phyloP scores from a whole-genome alignment of 148 eudicot species.

The Chenopodium formosanum region DNA sequence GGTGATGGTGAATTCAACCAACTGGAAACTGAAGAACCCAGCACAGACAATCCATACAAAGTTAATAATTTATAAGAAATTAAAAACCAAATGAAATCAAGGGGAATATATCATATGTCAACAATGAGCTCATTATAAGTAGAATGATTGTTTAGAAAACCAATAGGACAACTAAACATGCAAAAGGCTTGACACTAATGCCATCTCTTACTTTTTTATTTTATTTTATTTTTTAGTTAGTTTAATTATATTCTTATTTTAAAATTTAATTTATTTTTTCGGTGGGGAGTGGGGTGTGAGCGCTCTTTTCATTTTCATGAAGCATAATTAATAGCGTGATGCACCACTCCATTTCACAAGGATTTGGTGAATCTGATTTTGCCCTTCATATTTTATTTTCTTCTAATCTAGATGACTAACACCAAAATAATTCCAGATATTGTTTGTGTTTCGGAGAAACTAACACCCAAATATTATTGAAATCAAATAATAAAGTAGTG shows the following conservation, averaged over 20 bases:
- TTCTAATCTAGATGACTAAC: not conserved
- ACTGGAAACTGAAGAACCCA: conserved; percentile 56
- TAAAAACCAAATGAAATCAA: not conserved
- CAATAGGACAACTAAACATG: not conserved
- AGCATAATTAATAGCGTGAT: conserved; percentile 15
- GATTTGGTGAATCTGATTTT: conserved; percentile 7
- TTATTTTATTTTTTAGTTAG: not conserved
- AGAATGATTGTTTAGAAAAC: not conserved
- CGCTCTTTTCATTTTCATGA: conserved; percentile 10
- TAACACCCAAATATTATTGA: no score
- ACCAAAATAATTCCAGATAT: no score
- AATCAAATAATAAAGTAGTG: no score
- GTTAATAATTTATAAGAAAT: no score
- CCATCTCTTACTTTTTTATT: no score
- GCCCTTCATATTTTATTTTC: not conserved
- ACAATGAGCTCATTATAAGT: not conserved
- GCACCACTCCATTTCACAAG: not conserved
- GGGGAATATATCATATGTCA: not conserved
- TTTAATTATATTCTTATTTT: not conserved
- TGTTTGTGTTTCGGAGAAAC: no score
- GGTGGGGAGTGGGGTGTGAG: not conserved
- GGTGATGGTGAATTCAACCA: conserved; percentile 82
- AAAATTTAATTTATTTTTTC: not conserved
- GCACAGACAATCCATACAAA: not conserved
- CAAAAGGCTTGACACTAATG: no score